Conservation (phyloP, 768 basidiomycete genomes). For the Suillus placidus region DNA sequence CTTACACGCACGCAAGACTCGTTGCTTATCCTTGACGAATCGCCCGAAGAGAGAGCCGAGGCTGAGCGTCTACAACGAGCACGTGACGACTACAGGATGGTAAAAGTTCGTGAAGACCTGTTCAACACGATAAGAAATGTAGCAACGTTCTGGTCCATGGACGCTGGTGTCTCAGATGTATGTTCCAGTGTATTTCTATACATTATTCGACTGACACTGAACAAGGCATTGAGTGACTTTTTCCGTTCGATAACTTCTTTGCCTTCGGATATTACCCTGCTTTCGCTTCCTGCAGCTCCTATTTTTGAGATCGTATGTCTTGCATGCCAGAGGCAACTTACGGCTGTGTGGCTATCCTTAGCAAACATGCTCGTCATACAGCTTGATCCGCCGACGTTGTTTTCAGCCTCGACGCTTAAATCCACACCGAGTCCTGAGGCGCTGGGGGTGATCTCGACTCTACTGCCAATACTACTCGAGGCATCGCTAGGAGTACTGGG, state of each 20-base stretch:
- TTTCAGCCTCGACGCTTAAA: conserved; percentile 46
- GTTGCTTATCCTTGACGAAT: conserved; percentile 57
- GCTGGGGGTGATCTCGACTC: conserved; percentile 54
- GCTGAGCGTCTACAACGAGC: conserved; percentile 58
- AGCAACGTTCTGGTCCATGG: conserved; percentile 77
- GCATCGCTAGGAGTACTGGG: conserved; percentile 56
- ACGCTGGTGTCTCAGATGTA: conserved; percentile 78
- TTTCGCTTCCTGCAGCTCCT: conserved; percentile 81
- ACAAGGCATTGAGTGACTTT: conserved; percentile 76
- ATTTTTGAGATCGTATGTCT: conserved; percentile 78
- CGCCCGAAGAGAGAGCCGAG: conserved; percentile 54
- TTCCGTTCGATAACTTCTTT: conserved; percentile 86
- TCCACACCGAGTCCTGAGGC: conserved; percentile 57
- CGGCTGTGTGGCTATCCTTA: conserved; percentile 83
- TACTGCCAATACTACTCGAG: conserved; percentile 60
- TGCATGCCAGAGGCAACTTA: conserved; percentile 71
- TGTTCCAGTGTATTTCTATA: conserved; percentile 32
- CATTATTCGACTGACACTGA: conserved; percentile 5
- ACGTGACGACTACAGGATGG: conserved; percentile 63
- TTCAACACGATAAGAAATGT: conserved; percentile 59
- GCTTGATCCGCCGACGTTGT: conserved; percentile 68
- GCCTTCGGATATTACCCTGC: conserved; percentile 72
- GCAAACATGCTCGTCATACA: conserved; percentile 81
- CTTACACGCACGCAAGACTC: conserved; percentile 78
- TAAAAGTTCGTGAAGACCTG: conserved; percentile 67